Evolutionary conservation across 768 basidiomycete genomes (phyloP).

Genomic region (Lentinula lateritia): DNA sequence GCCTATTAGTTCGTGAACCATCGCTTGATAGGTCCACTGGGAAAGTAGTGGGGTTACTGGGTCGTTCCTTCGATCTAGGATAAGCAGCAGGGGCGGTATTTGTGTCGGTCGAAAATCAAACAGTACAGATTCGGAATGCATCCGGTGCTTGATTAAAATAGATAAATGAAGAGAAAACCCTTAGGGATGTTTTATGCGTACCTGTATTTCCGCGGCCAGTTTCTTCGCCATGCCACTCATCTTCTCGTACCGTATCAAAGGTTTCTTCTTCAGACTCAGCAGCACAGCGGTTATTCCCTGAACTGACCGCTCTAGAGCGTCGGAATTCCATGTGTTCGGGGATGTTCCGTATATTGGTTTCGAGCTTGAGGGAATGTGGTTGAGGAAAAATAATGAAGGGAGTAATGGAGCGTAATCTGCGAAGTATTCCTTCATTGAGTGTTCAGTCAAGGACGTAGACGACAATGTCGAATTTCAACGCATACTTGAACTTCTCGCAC

Average conservation of each 20-base stretch:
- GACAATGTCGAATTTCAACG: neutral
- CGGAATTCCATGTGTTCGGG: conserved; percentile 67
- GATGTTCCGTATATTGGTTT: conserved; percentile 69
- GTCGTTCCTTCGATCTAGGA: conserved; percentile 94
- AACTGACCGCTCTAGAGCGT: conserved; percentile 71
- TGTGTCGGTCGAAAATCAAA: conserved; percentile 93
- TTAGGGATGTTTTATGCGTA: conserved; percentile 19
- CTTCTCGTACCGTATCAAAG: conserved; percentile 88
- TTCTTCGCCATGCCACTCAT: conserved; percentile 93
- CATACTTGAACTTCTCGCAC: conserved; percentile 94
- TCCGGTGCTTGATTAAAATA: conserved; percentile 51
- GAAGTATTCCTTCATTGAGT: conserved; percentile 78
- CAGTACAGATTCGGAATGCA: conserved; percentile 73
- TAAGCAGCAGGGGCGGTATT: conserved; percentile 82
- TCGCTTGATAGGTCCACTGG: conserved; percentile 99
- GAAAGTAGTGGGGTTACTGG: conserved; percentile 94
- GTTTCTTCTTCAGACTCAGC: conserved; percentile 94
- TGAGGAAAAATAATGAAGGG: conserved; percentile 83
- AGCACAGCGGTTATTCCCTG: conserved; percentile 82
- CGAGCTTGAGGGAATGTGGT: conserved; percentile 58
- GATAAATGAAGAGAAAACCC: neutral
- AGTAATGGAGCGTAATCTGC: conserved; percentile 91
- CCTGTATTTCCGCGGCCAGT: conserved; percentile 81
- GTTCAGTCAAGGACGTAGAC: neutral
- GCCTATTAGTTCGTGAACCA: conserved; percentile 94